Evolutionary conservation across 352 stramenopile species (phyloP), one percentile per base, ranked within the genome.

Genomic region (Phytophthora chlamydospora): DNA sequence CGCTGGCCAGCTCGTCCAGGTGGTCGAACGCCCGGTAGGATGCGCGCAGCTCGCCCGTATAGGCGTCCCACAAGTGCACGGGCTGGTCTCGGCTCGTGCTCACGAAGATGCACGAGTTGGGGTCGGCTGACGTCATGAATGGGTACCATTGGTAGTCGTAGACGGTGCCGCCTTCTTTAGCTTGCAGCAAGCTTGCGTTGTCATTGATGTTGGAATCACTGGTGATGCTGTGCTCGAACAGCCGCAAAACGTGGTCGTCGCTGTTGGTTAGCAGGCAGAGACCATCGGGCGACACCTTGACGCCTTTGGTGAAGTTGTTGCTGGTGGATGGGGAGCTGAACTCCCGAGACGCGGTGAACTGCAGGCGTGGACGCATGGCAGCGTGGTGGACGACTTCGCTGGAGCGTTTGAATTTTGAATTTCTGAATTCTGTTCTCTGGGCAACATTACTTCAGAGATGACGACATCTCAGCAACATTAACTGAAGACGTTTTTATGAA

Each of bases 41-140:
- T 13, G 85, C 88, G 24, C 91, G 85, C 4, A 97, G 68, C 16
- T 61, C 63, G 10, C 91, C 91, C 0, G 73, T 97, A 66, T 93
- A 97, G 32, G 91, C 91, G 64, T 97, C 90, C 90, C 90, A 98
- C 68, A 98, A 80, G 73, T 97, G 90, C 45, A 97, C 73, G 3
- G 91, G 91, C 24, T 95, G 87, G 62, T 96, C 89, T 52, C 84
- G 84, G 68, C 80, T 90, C 27, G 88, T 94, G 62, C 68, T 89
- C 45, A 93, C 68, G 69, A 97, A 97, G 61, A 91, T 85, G 62
- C 90, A 96, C 21, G 82, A 90, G 44, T 65, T 73, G 8, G 89
- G 88, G 40, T 92, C 73, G 17, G 57, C 42, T 21, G 87, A 96
- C 41, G 74, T 78, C 88, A 97, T 96, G 66, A 83, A 88, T 7